Evolutionary conservation across 2,329 filamentous ascomycete genomes (phyloP), one percentile per base, ranked within the genome.

Genomic region (Diatrype stigma): DNA sequence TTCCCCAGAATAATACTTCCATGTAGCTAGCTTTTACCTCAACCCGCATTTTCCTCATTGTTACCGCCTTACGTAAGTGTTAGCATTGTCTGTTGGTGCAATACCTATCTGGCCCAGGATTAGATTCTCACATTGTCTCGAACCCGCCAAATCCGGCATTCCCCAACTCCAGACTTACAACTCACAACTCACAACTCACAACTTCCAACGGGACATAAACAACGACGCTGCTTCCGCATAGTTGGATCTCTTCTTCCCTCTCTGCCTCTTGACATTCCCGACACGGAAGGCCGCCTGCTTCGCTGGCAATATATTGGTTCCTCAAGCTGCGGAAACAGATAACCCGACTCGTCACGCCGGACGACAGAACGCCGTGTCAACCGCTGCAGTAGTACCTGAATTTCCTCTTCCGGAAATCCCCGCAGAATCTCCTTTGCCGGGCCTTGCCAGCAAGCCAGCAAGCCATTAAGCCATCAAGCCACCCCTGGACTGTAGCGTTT

Each of bases 351-450:
- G 40, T 44, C 40, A 23, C 40, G 40, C n/a, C n/a, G 34, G 34
- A 37, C n/a, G 37, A 40, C 37, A 21, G 8, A 22, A 12, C 17
- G 14, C 37, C 37, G 37, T 19, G n/a, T 21, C 37, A 11, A 40
- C 37, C 37, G n/a, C n/a, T 19, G n/a, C 19, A 8, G 37, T 22
- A 40, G 19, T 12, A 40, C 37, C 53, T 53, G 49, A 48, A 53
- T 58, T 58, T 45, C 56, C 57, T 53, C 49, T 55, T 56, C 50
- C 47, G 56, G 57, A 48, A 58, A 56, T 51, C 49, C 55, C 57
- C 56, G 47, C 51, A 38, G 46, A 45, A 46, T 34, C 42, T n/a
- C 30, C 37, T 17, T 12, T 42, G 10, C 22, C n/a, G 22, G 23
- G 32, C 28, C 47, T 51, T 49, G 48, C 53, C 53, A 54, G 51